Percentiles rank a stretch among this genome's conserved stretches.
Evolutionary conservation across 176 grass and related monocot genomes (phyloP).

Genomic region (Carex littledalei): DNA sequence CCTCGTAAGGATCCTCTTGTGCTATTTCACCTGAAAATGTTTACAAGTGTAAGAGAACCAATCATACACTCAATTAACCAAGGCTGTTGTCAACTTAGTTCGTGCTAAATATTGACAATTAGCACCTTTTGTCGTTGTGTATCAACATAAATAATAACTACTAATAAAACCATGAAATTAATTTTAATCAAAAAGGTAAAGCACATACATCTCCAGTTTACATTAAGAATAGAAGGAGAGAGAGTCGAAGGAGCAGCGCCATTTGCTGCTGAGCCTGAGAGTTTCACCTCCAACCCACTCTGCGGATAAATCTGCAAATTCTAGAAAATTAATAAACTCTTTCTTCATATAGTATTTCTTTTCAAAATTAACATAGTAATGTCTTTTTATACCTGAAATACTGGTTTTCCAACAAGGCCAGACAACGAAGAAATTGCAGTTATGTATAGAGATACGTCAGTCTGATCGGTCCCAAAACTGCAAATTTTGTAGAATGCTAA

Average conservation of each 20-base stretch:
- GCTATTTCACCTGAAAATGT: slow-evolving; percentile 63
- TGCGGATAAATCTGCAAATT: slow-evolving; percentile 57
- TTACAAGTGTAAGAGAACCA: not conserved
- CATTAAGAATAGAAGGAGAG: slow-evolving; percentile 70
- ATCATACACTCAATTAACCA: not conserved
- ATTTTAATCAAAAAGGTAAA: not conserved
- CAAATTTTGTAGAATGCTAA: slow-evolving; percentile 5
- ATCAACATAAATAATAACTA: slow-evolving; percentile 1
- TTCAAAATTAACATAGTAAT: slow-evolving; percentile 5
- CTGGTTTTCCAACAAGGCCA: slow-evolving; percentile 57
- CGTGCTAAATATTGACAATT: not conserved
- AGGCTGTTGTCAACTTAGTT: not conserved
- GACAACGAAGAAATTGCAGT: slow-evolving; percentile 62
- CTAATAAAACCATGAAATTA: not conserved
- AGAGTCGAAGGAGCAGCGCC: slow-evolving; percentile 61
- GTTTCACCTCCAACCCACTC: slow-evolving; percentile 53
- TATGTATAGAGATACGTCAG: slow-evolving; percentile 75
- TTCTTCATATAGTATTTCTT: not conserved
- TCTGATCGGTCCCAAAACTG: slow-evolving; percentile 89
- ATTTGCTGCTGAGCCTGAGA: slow-evolving; percentile 58
- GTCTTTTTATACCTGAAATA: slow-evolving; percentile 46
- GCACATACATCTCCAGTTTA: slow-evolving; percentile 85
- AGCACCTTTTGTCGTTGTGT: not conserved
- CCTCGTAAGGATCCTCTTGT: slow-evolving; percentile 51
- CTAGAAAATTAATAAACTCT: slow-evolving; percentile 14